Percentiles rank a stretch among this genome's conserved stretches.
These are phyloP conservation scores for Camelina sativa DNA, from an alignment of 345 rosid genomes.

Conservation along the genomic window DNA sequence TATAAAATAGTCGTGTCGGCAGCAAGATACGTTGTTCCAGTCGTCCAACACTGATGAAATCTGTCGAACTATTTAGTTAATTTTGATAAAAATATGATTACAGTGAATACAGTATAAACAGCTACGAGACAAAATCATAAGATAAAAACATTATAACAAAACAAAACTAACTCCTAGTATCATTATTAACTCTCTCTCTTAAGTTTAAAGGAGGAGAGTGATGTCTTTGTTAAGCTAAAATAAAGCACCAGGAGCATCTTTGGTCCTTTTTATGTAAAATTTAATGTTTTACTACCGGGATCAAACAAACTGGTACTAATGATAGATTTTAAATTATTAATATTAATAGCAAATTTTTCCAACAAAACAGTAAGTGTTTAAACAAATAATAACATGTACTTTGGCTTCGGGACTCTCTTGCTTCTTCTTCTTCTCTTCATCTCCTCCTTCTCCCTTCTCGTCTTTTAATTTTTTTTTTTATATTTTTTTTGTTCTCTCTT, in stretches of 20 bases:
- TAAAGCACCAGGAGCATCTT: neutral
- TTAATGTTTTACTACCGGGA: constrained; percentile 24
- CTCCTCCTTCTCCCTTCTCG: constrained; percentile 27
- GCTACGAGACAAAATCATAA: neutral
- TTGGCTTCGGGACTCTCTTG: constrained; percentile 31
- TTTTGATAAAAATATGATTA: neutral
- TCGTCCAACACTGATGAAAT: constrained; percentile 7
- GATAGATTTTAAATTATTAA: constrained; percentile 16
- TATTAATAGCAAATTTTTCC: constrained; percentile 33
- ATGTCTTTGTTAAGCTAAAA: too few relatives aligned
- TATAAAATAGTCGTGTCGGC: constrained; percentile 71
- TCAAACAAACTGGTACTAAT: constrained; percentile 31
- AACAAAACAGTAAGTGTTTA: constrained; percentile 26
- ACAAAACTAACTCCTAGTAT: neutral
- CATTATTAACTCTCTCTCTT: too few relatives aligned
- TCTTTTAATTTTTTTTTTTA: constrained; percentile 17
- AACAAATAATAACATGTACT: constrained; percentile 32
- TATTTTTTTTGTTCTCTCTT: neutral
- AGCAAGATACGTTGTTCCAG: constrained; percentile 50
- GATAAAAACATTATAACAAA: neutral
- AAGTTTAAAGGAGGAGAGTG: too few relatives aligned
- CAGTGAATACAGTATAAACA: neutral
- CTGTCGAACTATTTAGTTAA: constrained; percentile 1
- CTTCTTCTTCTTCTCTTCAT: constrained; percentile 37
- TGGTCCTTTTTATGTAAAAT: constrained; percentile 37